Evolutionary conservation across 2,329 filamentous ascomycete genomes (phyloP).

Genomic region (Teratosphaeria gauchensis): DNA sequence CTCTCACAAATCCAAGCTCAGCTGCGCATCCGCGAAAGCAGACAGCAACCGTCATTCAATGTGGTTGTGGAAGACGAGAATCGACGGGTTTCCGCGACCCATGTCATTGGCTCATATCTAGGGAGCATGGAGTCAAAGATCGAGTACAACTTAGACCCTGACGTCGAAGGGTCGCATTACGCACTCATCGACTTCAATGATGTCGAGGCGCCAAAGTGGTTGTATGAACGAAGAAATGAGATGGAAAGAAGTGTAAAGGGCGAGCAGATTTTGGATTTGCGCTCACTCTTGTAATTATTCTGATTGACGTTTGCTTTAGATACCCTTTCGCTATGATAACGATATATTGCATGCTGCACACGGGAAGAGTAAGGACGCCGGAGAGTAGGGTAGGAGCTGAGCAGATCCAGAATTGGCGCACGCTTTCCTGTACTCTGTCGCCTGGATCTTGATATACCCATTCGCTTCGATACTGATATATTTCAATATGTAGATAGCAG

Average conservation of each 20-base stretch:
- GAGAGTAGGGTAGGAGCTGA: no score
- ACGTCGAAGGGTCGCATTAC: constrained; percentile 24
- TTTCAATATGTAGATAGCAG: no score
- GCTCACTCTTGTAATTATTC: constrained; percentile 5
- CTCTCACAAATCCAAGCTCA: constrained; percentile 56
- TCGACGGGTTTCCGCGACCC: constrained; percentile 42
- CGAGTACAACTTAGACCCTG: constrained; percentile 50
- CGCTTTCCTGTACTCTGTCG: no score
- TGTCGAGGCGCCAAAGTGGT: constrained; percentile 8
- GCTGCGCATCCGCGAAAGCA: constrained; percentile 51
- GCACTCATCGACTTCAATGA: constrained; percentile 15
- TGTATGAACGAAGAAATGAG: constrained; percentile 7
- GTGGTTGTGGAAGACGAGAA: constrained; percentile 45
- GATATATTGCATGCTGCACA: no score
- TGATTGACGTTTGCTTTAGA: not conserved
- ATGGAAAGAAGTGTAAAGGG: constrained; percentile 6
- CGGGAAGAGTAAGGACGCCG: no score
- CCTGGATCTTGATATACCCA: no score
- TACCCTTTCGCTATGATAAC: constrained; percentile 4
- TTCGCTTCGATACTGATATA: no score
- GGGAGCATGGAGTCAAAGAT: constrained; percentile 52
- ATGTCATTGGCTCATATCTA: constrained; percentile 51
- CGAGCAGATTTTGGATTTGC: constrained; percentile 8
- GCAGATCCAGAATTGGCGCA: no score
- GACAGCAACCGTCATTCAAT: constrained; percentile 44